phyloP scores from a whole-genome alignment of 306 rosid genomes.

The Boehmeria nivea region DNA sequence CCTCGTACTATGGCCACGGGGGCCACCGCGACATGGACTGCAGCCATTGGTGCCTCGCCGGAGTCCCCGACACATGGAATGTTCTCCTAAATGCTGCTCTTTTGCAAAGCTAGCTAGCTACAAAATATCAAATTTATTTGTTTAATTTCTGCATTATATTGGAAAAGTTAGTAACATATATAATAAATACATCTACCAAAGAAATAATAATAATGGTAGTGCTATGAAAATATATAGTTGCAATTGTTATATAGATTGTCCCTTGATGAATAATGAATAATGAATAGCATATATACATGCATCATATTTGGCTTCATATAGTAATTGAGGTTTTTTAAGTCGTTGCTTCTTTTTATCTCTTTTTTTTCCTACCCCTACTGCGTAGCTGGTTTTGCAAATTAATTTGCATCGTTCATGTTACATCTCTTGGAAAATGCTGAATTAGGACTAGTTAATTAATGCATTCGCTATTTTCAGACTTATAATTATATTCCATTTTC shows the following conservation, averaged over 20 bases:
- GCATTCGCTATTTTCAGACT: no score
- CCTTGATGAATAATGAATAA: background rate
- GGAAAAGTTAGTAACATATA: background rate
- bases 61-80: slow-evolving; percentile 84
- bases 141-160: background rate
- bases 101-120: slow-evolving; percentile 21
- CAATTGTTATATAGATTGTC: background rate
- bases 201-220: background rate
- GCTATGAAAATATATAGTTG: background rate
- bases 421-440: no score
- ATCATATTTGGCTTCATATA: background rate
- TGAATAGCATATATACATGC: background rate
- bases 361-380: no score
- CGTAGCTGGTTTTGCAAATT: no score
- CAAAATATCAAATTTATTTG: background rate
- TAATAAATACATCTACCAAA: background rate
- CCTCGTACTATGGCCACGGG: slow-evolving; percentile 58
- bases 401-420: no score
- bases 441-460: no score
- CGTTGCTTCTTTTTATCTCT: no score
- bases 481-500: no score
- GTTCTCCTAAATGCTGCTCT: slow-evolving; percentile 42
- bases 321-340: no score
- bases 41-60: slow-evolving; percentile 80
- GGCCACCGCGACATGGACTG: slow-evolving; percentile 57